Evolutionary conservation across 1,139 yeast species (phyloP).

Genomic region (Geotrichum reessii): DNA sequence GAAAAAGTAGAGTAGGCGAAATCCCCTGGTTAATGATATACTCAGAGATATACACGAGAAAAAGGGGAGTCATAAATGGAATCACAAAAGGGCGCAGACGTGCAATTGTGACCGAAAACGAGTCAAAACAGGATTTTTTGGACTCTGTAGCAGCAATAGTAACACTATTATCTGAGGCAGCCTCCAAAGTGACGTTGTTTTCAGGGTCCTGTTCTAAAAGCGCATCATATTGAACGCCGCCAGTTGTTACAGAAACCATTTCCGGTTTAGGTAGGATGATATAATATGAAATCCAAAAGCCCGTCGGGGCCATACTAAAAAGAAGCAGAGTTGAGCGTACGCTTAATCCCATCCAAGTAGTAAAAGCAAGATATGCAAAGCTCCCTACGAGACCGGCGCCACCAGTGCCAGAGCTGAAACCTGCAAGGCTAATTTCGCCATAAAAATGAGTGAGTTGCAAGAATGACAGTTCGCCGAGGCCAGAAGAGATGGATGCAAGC

Average conservation of each 20-base stretch:
- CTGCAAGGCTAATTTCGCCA: constrained; percentile 57
- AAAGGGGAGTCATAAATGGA: constrained; percentile 79
- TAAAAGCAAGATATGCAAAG: constrained; percentile 48
- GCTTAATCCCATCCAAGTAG: constrained; percentile 48
- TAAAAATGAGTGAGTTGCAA: constrained; percentile 69
- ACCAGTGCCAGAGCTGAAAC: constrained; percentile 93
- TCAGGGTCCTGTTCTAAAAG: background rate
- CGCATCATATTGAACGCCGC: constrained; percentile 15
- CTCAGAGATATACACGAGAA: constrained; percentile 78
- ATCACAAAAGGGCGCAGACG: constrained; percentile 48
- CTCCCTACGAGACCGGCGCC: constrained; percentile 90
- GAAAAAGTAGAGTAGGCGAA: constrained; percentile 78
- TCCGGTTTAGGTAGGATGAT: constrained; percentile 34
- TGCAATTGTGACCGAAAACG: constrained; percentile 32
- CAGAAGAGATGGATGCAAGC: constrained; percentile 78
- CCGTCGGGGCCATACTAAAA: constrained; percentile 45
- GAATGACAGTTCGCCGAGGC: constrained; percentile 86
- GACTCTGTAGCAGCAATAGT: constrained; percentile 4
- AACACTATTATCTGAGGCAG: background rate
- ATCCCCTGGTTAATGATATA: constrained; percentile 89
- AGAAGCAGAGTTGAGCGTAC: constrained; percentile 44
- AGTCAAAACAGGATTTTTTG: constrained; percentile 12
- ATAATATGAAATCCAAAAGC: constrained; percentile 39
- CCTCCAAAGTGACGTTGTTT: background rate
- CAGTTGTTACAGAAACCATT: background rate